Conservation (phyloP, 2,329 filamentous ascomycete species). For the Lachnellula arida region DNA sequence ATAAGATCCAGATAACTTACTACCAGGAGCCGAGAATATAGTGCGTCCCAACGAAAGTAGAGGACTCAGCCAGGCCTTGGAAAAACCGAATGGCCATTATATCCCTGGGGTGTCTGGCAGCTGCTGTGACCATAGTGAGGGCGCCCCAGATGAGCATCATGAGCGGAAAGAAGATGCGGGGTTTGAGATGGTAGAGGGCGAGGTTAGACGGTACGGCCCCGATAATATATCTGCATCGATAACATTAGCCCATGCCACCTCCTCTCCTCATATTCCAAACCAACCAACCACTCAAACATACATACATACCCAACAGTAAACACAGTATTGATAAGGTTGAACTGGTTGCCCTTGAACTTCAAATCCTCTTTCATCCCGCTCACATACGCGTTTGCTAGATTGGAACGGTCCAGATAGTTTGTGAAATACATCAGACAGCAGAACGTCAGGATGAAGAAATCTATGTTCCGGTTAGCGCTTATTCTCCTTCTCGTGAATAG, state of each 20-base stretch:
- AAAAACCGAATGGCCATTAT: slow-evolving; percentile 59
- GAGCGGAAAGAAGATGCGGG: slow-evolving; percentile 57
- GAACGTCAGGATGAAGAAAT: slow-evolving; percentile 33
- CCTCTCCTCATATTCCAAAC: neutral
- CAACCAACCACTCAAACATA: neutral
- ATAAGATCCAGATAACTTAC: no score
- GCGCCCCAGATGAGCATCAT: slow-evolving; percentile 62
- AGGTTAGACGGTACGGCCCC: slow-evolving; percentile 59
- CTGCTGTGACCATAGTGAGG: slow-evolving; percentile 58
- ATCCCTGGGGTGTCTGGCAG: slow-evolving; percentile 44
- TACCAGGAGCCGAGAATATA: slow-evolving; percentile 61
- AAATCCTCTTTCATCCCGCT: slow-evolving; percentile 50
- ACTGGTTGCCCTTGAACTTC: slow-evolving; percentile 43
- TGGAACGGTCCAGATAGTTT: slow-evolving; percentile 43
- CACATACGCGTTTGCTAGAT: slow-evolving; percentile 51
- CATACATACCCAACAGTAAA: slow-evolving; percentile 33
- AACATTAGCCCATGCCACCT: neutral
- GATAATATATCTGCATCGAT: slow-evolving; percentile 39
- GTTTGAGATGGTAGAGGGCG: slow-evolving; percentile 57
- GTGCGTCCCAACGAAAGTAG: slow-evolving; percentile 53
- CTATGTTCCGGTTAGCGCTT: slow-evolving; percentile 19
- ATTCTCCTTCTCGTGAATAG: slow-evolving; percentile 26
- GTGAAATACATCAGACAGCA: slow-evolving; percentile 37
- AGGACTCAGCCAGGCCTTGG: slow-evolving; percentile 51
- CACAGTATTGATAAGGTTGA: slow-evolving; percentile 50